Evolutionary conservation across 345 rosid genomes (phyloP), one percentile per base, ranked within the genome.

Genomic region (Eutrema heterophyllum): DNA sequence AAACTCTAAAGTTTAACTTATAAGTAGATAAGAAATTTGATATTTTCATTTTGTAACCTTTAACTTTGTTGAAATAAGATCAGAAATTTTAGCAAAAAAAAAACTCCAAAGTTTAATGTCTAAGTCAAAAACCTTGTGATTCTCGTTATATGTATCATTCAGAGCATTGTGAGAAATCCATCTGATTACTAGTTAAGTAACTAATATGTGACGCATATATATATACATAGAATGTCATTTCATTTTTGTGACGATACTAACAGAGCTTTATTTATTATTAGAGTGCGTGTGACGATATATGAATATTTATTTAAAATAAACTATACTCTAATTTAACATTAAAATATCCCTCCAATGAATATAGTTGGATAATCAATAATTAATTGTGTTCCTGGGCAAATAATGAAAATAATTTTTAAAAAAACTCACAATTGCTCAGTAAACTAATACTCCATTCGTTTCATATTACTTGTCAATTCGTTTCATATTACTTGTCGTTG

Each of bases 241-340:
- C 30, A 29, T 29, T 29, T 29, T 29, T 29, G 30, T 29, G 30
- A 29, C 30, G 30, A 3, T 29, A 29, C 30, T 29, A 15, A 51
- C 26, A n/a, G n/a, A n/a, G n/a, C n/a, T n/a, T n/a, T n/a, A n/a
- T n/a, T n/a, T n/a, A 59, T 71, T 39, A 49, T 49, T 60, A 60
- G 68, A 38, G 15, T 61, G 71, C 79, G 60, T 68, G 69, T 67
- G 68, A 40, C 9, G 14, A 35, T 18, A 16, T 36, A 24, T 45
- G 29, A 30, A 38, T 48, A n/a, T n/a, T n/a, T n/a, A n/a, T 56
- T 45, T 8, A 5, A 15, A n/a, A 16, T 40, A 62, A 52, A 52
- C 11, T 53, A 30, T 40, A 39, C 14, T 14, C 39, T 50, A 68
- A 32, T 52, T 9, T 18, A 21, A 9, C 33, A 40, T 52, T 12